These are phyloP conservation scores for Elongisporangium prolatum DNA, from an alignment of 352 stramenopile species.

Conservation along the genomic window DNA sequence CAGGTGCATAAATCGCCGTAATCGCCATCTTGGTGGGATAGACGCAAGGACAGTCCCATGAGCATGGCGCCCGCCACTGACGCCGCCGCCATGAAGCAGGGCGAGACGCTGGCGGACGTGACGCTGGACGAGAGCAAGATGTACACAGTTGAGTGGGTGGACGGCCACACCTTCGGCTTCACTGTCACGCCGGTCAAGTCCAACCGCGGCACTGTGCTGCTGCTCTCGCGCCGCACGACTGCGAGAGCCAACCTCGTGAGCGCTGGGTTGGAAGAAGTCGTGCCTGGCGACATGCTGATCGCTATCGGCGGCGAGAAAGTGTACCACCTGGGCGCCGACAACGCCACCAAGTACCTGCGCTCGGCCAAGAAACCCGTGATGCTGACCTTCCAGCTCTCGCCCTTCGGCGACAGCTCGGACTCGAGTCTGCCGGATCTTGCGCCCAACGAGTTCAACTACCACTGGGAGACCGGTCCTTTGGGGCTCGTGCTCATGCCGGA, in stretches of 20 bases:
- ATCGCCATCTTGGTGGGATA: background rate
- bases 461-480: slow-evolving; percentile 64
- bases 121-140: slow-evolving; percentile 69
- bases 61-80: slow-evolving; percentile 7
- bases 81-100: slow-evolving; percentile 18
- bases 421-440: slow-evolving; percentile 40
- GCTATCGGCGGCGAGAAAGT: slow-evolving; percentile 75
- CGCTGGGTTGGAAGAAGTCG: slow-evolving; percentile 60
- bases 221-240: slow-evolving; percentile 49
- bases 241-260: slow-evolving; percentile 19
- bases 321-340: slow-evolving; percentile 59
- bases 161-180: slow-evolving; percentile 61
- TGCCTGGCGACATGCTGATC: slow-evolving; percentile 69
- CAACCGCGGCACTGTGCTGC: slow-evolving; percentile 56
- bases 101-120: slow-evolving; percentile 28
- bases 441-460: slow-evolving; percentile 78
- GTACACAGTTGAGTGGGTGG: slow-evolving; percentile 70
- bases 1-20: background rate
- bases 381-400: slow-evolving; percentile 62
- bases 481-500: slow-evolving; percentile 74
- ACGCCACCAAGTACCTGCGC: slow-evolving; percentile 61
- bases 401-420: slow-evolving; percentile 43
- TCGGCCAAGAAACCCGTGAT: slow-evolving; percentile 64
- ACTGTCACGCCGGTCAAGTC: slow-evolving; percentile 67
- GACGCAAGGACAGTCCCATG: slow-evolving; percentile 1